Base-by-base conservation (phyloP, 371 early-diverging fungal species). In the Vavraia culicis region DNA sequence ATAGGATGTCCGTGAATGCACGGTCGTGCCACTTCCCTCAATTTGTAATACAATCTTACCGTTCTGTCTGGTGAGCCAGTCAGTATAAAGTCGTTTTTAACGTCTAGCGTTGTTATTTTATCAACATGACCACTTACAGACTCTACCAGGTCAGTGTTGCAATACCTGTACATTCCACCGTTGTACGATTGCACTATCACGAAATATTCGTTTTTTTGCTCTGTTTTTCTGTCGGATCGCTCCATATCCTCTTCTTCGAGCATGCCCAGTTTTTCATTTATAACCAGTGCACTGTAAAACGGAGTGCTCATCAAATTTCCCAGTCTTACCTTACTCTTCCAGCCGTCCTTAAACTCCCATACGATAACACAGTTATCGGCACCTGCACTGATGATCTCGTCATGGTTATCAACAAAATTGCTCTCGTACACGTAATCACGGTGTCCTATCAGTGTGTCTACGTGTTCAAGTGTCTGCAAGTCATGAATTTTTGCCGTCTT, bases 101-200 rank as follows among this genome's bases (percentile, higher is more conserved):
- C 52, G 35, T 56, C 62, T 3, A 46, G 33, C 18, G 40, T 46
- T n/a, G 40, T 45, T 27, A 60, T 45, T 46, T 44, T 58, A 31
- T 41, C 44, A 7, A 41, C 32, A 42, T 63, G 60, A 19, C 64
- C 64, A 13, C 54, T 46, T 16, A 49, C 41, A 39, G 53, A 57
- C 27, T 53, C 33, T 21, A 27, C 37, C 4, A 27, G 27, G 2
- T 27, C 27, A 3, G 1, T 37, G 13, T 58, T 45, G 19, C 40
- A 33, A 41, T 50, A 60, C 31, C 43, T 37, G 27, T 60, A 60
- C 46, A 63, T 53, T 10, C 61, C 62, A 5, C 64, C 64, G 4
- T 53, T 35, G 2, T 20, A 15, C 0, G 52, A 49, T 38, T 63
- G 60, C 1, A 42, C 61, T 19, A 46, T 41, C n/a, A 60, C 27